Percentiles rank a stretch among this genome's conserved stretches.
These are phyloP conservation scores for Heracleum sosnowskyi DNA, from an alignment of 129 eudicot genomes.

Conservation along the genomic window DNA sequence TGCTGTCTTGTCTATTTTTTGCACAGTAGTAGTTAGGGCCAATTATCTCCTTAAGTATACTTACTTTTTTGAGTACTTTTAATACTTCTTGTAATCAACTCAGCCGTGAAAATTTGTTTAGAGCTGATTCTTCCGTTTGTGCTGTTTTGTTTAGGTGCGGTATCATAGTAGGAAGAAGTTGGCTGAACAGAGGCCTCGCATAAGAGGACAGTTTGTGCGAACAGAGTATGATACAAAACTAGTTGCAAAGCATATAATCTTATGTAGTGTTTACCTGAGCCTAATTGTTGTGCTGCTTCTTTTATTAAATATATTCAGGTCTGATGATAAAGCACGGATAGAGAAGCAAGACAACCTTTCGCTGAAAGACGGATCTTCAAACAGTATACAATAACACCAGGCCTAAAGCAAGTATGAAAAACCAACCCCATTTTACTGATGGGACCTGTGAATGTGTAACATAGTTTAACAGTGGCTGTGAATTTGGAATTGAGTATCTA, in stretches of 20 bases:
- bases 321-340: background rate
- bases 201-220: constrained; percentile 33
- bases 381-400: background rate
- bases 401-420: background rate
- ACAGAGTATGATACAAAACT: constrained; percentile 4
- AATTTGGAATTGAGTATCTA: background rate
- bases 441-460: background rate
- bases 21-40: background rate
- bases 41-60: background rate
- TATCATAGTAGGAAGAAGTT: constrained; percentile 34
- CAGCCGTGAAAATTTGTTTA: background rate
- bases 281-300: background rate
- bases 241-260: background rate
- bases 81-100: background rate
- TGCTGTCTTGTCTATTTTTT: background rate
- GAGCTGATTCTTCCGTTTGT: background rate
- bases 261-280: background rate
- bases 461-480: background rate
- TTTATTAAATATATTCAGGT: background rate
- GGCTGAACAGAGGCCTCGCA: constrained; percentile 40
- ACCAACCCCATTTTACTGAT: background rate
- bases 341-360: background rate
- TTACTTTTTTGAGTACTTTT: background rate
- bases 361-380: background rate
- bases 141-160: constrained; percentile 9